phyloP scores from a whole-genome alignment of 495 filamentous ascomycete genomes.

The Letharia lupina region DNA sequence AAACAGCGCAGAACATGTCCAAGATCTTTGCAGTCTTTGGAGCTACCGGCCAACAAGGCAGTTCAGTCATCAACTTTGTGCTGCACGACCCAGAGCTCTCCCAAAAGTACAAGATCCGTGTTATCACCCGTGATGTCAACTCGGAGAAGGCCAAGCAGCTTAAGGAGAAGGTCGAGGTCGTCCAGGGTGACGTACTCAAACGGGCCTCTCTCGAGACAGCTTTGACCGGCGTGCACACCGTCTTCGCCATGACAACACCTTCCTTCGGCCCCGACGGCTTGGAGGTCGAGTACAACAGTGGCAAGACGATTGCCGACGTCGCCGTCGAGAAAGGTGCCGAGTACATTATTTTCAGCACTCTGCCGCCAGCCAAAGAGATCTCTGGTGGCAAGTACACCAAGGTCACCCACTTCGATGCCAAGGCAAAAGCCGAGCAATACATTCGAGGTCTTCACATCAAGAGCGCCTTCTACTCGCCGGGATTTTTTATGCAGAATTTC shows the following conservation, averaged over 20 bases:
- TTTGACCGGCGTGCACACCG: slow-evolving; percentile 38
- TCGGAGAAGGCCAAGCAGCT: slow-evolving; percentile 26
- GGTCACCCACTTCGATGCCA: slow-evolving; percentile 32
- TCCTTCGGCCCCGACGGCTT: slow-evolving; percentile 29
- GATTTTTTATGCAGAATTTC: slow-evolving; percentile 25
- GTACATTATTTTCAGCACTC: slow-evolving; percentile 45
- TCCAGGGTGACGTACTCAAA: slow-evolving; percentile 33
- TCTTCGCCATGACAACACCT: slow-evolving; percentile 42
- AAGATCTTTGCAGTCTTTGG: slow-evolving; percentile 52
- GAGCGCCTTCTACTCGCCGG: slow-evolving; percentile 26
- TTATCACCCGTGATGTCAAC: slow-evolving; percentile 38
- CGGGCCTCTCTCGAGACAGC: slow-evolving; percentile 36
- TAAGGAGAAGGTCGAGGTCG: slow-evolving; percentile 29
- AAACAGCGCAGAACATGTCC: slow-evolving; percentile 26
- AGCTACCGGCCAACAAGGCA: slow-evolving; percentile 55
- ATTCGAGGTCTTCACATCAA: slow-evolving; percentile 34
- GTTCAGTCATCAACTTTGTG: slow-evolving; percentile 46
- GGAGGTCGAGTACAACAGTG: slow-evolving; percentile 33
- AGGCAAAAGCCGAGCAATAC: slow-evolving; percentile 37
- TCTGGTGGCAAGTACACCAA: slow-evolving; percentile 33
- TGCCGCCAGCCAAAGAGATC: slow-evolving; percentile 29
- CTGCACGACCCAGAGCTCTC: slow-evolving; percentile 42
- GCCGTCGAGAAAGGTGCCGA: slow-evolving; percentile 37
- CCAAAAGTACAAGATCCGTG: slow-evolving; percentile 45
- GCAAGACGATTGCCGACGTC: slow-evolving; percentile 40